Evolutionary conservation across 2,329 filamentous ascomycete species (phyloP).

Genomic region (Rhinocladiella similis): DNA sequence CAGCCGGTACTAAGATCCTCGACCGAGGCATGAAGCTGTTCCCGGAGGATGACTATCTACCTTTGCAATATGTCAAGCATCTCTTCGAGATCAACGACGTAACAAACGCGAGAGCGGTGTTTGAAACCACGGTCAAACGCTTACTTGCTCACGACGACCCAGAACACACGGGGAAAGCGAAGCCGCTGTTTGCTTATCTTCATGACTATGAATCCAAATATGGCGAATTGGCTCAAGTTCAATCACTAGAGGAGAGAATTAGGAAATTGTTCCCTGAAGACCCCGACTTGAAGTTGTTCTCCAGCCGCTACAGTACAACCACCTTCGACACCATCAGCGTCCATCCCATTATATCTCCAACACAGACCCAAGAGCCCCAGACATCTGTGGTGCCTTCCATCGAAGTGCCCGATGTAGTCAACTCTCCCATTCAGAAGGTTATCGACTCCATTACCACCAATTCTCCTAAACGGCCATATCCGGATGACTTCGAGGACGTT

Average conservation of each 20-base stretch:
- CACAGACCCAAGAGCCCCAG: constrained; percentile 70
- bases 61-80: constrained; percentile 94
- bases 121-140: constrained; percentile 87
- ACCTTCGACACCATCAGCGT: constrained; percentile 79
- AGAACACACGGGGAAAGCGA: constrained; percentile 72
- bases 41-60: constrained; percentile 88
- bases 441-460: constrained; percentile 38
- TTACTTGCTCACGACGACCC: constrained; percentile 67
- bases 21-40: constrained; percentile 92
- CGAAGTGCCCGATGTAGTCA: constrained; percentile 29
- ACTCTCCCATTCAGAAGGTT: constrained; percentile 39
- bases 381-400: constrained; percentile 42
- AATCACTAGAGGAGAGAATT: constrained; percentile 90
- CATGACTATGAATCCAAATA: constrained; percentile 95
- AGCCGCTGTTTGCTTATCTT: constrained; percentile 85
- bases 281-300: constrained; percentile 72
- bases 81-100: constrained; percentile 88
- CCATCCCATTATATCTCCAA: constrained; percentile 80
- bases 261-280: constrained; percentile 89
- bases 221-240: constrained; percentile 86
- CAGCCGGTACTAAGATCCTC: constrained; percentile 90
- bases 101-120: constrained; percentile 92
- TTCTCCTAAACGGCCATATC: constrained; percentile 59
- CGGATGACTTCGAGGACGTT: constrained; percentile 71
- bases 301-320: constrained; percentile 69